These are phyloP conservation scores for Verbena officinalis DNA, from an alignment of 257 asterid species.

Conservation along the genomic window DNA sequence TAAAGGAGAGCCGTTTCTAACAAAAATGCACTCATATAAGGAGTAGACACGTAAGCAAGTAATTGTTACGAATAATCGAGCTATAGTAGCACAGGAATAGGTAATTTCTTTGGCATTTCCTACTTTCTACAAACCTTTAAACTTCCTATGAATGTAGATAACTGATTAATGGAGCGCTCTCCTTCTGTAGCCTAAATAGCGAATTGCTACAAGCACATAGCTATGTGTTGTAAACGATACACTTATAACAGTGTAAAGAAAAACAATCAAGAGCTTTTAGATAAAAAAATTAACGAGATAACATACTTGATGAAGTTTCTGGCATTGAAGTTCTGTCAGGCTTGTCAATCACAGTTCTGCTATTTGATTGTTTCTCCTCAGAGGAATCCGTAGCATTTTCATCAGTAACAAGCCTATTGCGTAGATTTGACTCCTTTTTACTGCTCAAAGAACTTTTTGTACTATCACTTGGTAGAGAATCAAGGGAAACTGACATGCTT, in stretches of 20 bases:
- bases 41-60: slow-evolving; percentile 19
- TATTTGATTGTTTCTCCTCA: slow-evolving; percentile 50
- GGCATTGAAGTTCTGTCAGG: slow-evolving; percentile 50
- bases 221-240: slow-evolving; percentile 4
- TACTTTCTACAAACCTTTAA: slow-evolving; percentile 6
- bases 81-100: slow-evolving; percentile 2
- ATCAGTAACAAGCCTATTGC: slow-evolving; percentile 46
- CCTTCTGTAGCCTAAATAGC: slow-evolving; percentile 12
- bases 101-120: slow-evolving; percentile 14
- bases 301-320: slow-evolving; percentile 42
- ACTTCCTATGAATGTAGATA: slow-evolving; percentile 13
- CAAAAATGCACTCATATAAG: background rate
- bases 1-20: slow-evolving; percentile 12
- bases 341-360: slow-evolving; percentile 47
- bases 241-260: slow-evolving; percentile 5
- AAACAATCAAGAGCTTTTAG: slow-evolving; percentile 20
- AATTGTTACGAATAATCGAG: background rate
- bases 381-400: slow-evolving; percentile 62
- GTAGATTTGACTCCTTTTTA: slow-evolving; percentile 46
- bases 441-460: slow-evolving; percentile 35
- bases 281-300: slow-evolving; percentile 37
- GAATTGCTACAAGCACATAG: background rate
- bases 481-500: slow-evolving; percentile 53
- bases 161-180: background rate
- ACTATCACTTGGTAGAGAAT: slow-evolving; percentile 43